Conservation (phyloP, 208 protist species). For the Strigomonas culicis region DNA sequence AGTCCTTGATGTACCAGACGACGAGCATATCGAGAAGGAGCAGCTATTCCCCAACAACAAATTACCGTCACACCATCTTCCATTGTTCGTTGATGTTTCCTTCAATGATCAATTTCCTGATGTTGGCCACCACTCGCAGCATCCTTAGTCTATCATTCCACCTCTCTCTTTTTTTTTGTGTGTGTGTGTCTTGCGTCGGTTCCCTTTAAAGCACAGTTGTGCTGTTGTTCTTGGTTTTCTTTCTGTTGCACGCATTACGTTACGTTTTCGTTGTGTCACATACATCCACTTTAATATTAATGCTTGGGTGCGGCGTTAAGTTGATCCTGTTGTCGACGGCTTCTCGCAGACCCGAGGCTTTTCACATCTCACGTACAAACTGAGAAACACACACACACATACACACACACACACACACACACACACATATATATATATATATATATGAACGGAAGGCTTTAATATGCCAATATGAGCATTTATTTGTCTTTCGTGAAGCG, state of each 20-base stretch:
- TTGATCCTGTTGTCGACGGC: background rate
- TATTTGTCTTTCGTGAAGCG: background rate
- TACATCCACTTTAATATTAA: background rate
- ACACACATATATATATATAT: background rate
- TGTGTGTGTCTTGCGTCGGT: background rate
- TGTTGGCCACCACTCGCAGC: constrained; percentile 39
- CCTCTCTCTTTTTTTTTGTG: background rate
- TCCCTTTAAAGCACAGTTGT: too few relatives aligned
- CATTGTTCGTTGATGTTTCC: constrained; percentile 76
- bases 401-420: background rate
- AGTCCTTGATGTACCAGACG: constrained; percentile 72
- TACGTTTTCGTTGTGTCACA: background rate
- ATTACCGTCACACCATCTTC: constrained; percentile 78
- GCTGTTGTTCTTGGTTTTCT: too few relatives aligned
- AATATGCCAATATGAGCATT: background rate
- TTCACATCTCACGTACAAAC: background rate
- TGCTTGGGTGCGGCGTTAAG: background rate
- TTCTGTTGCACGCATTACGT: background rate
- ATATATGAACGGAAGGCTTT: background rate
- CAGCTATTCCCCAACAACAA: constrained; percentile 64
- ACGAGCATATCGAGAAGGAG: constrained; percentile 40
- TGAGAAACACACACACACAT: background rate
- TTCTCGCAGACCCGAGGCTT: background rate
- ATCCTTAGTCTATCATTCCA: constrained; percentile 20
- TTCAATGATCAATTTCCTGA: constrained; percentile 74